These are phyloP conservation scores for Dianthus caryophyllus DNA, from an alignment of 148 eudicot genomes.

Conservation along the genomic window DNA sequence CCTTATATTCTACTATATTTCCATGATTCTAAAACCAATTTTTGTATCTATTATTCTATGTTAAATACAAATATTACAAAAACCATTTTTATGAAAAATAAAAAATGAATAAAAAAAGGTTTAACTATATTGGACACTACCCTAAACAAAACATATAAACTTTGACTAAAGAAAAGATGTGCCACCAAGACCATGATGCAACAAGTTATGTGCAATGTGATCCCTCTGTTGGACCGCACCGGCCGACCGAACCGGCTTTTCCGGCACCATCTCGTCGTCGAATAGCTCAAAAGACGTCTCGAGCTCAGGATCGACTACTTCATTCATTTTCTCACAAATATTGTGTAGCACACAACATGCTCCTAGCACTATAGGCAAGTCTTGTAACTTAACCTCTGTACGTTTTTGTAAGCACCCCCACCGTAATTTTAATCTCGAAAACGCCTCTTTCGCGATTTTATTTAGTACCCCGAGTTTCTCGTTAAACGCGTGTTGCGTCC, in stretches of 20 bases:
- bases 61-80: background rate
- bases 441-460: constrained; percentile 43
- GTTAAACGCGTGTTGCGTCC: constrained; percentile 68
- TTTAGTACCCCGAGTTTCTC: constrained; percentile 53
- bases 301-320: constrained; percentile 33
- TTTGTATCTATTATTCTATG: constrained; percentile 4
- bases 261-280: constrained; percentile 53
- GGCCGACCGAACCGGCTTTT: constrained; percentile 35
- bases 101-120: background rate
- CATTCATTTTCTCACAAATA: constrained; percentile 54
- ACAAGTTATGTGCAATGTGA: constrained; percentile 66
- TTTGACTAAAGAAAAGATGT: constrained; percentile 24
- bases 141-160: no score
- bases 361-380: constrained; percentile 59
- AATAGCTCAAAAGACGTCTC: constrained; percentile 40
- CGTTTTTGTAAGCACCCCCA: constrained; percentile 78
- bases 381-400: constrained; percentile 68
- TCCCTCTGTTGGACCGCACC: constrained; percentile 48
- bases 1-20: background rate
- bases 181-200: constrained; percentile 52
- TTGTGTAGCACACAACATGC: constrained; percentile 76
- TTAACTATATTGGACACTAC: no score
- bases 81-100: background rate
- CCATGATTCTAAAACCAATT: background rate
- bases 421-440: constrained; percentile 48